Evolutionary conservation across 1,139 yeast genomes (phyloP), one percentile per base, ranked within the genome.

Genomic region (Scheffersomyces quercinus): DNA sequence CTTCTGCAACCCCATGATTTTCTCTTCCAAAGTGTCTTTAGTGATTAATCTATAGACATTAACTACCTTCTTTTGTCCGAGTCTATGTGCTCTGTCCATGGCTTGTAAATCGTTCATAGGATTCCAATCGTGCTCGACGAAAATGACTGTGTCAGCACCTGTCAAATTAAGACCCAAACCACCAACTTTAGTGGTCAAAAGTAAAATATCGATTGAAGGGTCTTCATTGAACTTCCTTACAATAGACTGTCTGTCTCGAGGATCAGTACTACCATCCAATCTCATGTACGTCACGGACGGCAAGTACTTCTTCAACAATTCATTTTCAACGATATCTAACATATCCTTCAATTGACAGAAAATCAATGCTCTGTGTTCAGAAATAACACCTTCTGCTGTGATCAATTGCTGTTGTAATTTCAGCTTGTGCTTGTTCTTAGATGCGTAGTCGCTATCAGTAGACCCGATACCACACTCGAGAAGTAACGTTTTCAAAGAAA

Each of bases 51-150:
- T 77, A 60, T 91, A 91, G 13, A 95, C 99, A 64, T 90, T 89
- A 37, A 95, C 99, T 32, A 93, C 97, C 62, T 91, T 93, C 71
- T 90, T 90, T 67, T 95, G 99, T 4, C 99, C 99, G 53, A 95
- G 82, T 64, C 99, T 79, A 66, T 95, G 99, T 0, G 99, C 99
- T 59, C 99, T 79, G 63, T 95, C 99, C 99, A 95, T 95, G 0
- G 99, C 99, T 64, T 95, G 99, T 48, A 95, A 74, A 71, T 95
- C 99, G 60, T 90, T 93, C 99, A 95, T 95, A 20, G 99, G 99
- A 62, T 95, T 95, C 99, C 99, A 95, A 65, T 95, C 99, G 60
- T 95, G 99, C 60, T 95, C 99, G 33, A 95, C 96, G 68, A 95
- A 95, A 11, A 95, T 93, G 40, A 95, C 99, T 0, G 99, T 95